Evolutionary conservation across 805 yeast genomes (phyloP), one percentile per base, ranked within the genome.

Genomic region (Cyberlindnera veronae): DNA sequence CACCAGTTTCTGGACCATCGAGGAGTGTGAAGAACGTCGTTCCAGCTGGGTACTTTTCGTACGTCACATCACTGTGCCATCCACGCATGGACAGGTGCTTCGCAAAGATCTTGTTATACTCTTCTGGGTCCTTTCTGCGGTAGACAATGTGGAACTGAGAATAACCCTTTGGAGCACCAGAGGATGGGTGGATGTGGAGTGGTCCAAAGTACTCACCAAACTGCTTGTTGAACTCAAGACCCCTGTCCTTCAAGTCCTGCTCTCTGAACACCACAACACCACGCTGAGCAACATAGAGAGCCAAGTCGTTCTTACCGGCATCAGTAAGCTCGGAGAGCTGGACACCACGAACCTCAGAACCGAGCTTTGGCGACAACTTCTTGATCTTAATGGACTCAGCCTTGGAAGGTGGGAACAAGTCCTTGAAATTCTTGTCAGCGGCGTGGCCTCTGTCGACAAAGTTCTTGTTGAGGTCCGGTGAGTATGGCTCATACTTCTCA

Each of bases 11-110:
- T 20, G 79, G 79, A 26, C 71, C 69, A 44, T 81, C 84, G 35
- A 82, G 64, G 41, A 81, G 76, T 14, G 77, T 69, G 54, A 84
- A 79, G 46, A 81, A 74, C 1, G 95, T 84, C 41, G 74, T 67
- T 12, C 84, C 84, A 13, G 90, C 84, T 8, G 89, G 83, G 58
- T 80, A 86, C 43, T 70, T 69, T 58, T 83, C 90, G 58, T 80
- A 84, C 22, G 86, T 74, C 29, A 81, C 83, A 58, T 84, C 93
- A 4, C 85, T 74, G 61, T 84, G 91, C 84, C 85, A 84, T 6
- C 57, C 58, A 20, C 55, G 45, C 5, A 58, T 45, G 5, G 56
- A 39, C 6, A 48, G 36, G 8, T 45, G 44, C 27, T 60, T 52
- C 3, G 42, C 50, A 39, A 60, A 60, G 11, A 54, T 60, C 24